Percentiles rank a stretch among this genome's conserved stretches.
Conservation (phyloP, 768 basidiomycete genomes). For the Saitozyma podzolica region DNA sequence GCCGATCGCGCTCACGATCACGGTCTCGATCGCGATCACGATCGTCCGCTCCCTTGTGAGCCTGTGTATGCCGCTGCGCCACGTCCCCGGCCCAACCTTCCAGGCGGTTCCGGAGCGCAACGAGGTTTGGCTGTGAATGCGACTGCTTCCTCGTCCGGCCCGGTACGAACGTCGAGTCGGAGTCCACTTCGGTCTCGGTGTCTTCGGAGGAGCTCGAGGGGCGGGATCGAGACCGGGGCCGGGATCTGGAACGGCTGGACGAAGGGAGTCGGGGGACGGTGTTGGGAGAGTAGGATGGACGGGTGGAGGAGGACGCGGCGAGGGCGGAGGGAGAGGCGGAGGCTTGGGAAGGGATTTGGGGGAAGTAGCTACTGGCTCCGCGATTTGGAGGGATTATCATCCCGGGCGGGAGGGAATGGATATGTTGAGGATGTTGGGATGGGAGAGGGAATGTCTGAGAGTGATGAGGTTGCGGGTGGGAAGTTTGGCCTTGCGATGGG, state of each 20-base stretch:
- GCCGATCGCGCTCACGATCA: background rate
- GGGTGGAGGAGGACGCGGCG: conserved; percentile 4
- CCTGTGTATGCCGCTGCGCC: conserved; percentile 15
- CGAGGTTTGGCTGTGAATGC: conserved; percentile 29
- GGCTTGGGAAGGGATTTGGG: background rate
- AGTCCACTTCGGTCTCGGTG: conserved; percentile 32
- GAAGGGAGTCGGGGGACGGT: background rate
- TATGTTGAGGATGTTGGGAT: conserved; percentile 1
- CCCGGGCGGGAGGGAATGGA: background rate
- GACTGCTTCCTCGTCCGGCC: conserved; percentile 18
- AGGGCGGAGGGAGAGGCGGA: background rate
- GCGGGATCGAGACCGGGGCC: conserved; percentile 1
- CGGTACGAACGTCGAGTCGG: conserved; percentile 32
- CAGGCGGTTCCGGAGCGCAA: conserved; percentile 20
- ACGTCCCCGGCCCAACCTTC: conserved; percentile 37
- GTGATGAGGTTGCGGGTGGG: background rate
- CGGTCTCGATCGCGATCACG: background rate
- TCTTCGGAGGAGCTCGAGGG: conserved; percentile 11
- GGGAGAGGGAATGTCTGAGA: too few species aligned
- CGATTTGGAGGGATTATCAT: conserved; percentile 1
- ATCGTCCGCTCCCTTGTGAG: conserved; percentile 8
- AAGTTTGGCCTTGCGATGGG: background rate
- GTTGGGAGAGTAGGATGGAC: background rate
- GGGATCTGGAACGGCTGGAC: background rate
- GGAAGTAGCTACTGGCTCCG: background rate